A percentile compares a stretch with the other conserved stretches of the same genome.
Evolutionary conservation across 2,329 filamentous ascomycete species (phyloP).

Genomic region (Calonectria henricotiae): DNA sequence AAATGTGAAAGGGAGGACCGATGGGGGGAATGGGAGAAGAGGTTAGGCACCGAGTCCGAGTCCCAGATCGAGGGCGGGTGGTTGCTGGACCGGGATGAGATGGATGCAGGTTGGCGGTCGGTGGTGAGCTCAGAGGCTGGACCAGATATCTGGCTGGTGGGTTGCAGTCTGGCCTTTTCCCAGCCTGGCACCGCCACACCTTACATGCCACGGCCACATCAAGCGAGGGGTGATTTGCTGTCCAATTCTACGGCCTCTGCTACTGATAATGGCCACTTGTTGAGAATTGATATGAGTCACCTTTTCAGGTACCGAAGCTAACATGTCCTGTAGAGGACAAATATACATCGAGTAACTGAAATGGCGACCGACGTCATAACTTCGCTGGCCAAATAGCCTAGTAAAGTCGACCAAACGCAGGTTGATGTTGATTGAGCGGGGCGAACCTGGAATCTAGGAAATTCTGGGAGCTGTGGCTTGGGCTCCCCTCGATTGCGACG

Average conservation of each 20-base stretch:
- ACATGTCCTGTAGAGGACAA: not conserved
- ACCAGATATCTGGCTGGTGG: constrained; percentile 33
- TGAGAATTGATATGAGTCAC: constrained; percentile 11
- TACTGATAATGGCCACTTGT: constrained; percentile 33
- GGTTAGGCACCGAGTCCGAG: constrained; percentile 42
- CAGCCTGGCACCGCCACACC: constrained; percentile 52
- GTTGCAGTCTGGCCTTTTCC: constrained; percentile 53
- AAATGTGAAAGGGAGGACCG: not conserved
- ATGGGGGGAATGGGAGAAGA: constrained; percentile 32
- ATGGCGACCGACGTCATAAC: constrained; percentile 1
- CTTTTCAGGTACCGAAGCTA: not conserved
- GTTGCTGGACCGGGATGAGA: constrained; percentile 46
- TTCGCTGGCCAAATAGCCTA: not conserved
- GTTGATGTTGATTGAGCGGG: constrained; percentile 8
- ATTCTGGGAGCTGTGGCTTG: constrained; percentile 26
- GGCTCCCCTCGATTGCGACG: constrained; percentile 9
- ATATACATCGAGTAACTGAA: constrained; percentile 22
- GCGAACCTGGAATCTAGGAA: not conserved
- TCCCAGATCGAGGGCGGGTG: constrained; percentile 47
- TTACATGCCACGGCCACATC: constrained; percentile 44
- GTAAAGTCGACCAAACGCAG: not conserved
- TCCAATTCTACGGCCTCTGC: constrained; percentile 38
- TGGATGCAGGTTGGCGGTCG: constrained; percentile 43
- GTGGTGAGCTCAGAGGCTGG: constrained; percentile 51
- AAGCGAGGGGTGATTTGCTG: constrained; percentile 47